Evolutionary conservation across 768 basidiomycete genomes (phyloP).

Genomic region (Lanmaoa rubissima): DNA sequence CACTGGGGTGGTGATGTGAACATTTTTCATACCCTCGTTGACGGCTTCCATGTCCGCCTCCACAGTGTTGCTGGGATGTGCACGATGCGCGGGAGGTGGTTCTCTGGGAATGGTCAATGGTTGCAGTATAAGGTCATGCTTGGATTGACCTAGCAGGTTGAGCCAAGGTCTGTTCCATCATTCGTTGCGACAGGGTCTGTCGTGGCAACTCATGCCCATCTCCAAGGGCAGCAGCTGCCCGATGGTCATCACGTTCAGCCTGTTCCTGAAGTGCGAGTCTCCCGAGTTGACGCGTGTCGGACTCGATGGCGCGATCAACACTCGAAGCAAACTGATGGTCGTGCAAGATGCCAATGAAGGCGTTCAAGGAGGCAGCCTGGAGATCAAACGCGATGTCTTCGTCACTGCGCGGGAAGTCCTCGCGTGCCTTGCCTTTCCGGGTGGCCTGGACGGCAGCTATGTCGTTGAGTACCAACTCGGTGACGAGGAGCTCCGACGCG

Average conservation of each 20-base stretch:
- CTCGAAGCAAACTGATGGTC: slow-evolving; percentile 44
- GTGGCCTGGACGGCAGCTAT: slow-evolving; percentile 34
- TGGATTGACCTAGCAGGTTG: slow-evolving; percentile 3
- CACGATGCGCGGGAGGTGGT: not conserved
- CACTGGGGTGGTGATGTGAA: not conserved
- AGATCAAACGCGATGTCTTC: slow-evolving; percentile 45
- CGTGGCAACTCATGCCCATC: slow-evolving; percentile 24
- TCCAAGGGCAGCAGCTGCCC: slow-evolving; percentile 39
- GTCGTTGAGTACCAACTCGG: slow-evolving; percentile 43
- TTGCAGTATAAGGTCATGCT: not conserved
- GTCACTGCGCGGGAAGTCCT: slow-evolving; percentile 36
- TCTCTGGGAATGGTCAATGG: slow-evolving; percentile 12
- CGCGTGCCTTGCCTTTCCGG: slow-evolving; percentile 39
- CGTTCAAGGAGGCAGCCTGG: slow-evolving; percentile 37
- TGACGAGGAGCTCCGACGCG: slow-evolving; percentile 39
- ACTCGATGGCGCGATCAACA: slow-evolving; percentile 39
- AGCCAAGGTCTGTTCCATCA: slow-evolving; percentile 1
- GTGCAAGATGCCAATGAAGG: slow-evolving; percentile 29
- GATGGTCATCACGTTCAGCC: slow-evolving; percentile 41
- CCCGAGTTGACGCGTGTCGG: slow-evolving; percentile 34
- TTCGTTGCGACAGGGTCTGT: slow-evolving; percentile 18
- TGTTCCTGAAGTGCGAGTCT: slow-evolving; percentile 34
- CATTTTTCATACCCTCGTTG: not conserved
- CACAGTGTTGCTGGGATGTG: not conserved
- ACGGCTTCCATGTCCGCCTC: not conserved